Evolutionary conservation across 1,284 basidiomycete species (phyloP), one percentile per base, ranked within the genome.

Genomic region (Ceratobasidium sp.): DNA sequence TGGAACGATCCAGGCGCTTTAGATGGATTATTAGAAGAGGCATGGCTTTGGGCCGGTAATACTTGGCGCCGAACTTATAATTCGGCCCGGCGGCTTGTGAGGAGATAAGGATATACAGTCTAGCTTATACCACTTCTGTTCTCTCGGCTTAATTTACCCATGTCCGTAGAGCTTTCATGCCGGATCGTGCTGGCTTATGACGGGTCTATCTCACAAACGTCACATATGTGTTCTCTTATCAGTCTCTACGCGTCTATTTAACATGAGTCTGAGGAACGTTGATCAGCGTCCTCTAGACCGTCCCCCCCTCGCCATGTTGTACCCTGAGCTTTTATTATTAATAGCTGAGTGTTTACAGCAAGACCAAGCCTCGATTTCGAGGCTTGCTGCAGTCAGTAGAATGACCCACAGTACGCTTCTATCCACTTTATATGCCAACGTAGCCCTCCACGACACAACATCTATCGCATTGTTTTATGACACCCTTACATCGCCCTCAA

Each of bases 1-100:
- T 79, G 78, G 73, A 76, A 80, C 38, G 76, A 78, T 44, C 77
- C 76, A 18, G 78, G 78, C 38, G 77, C 78, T 16, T 73, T 83
- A 26, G 80, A 81, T 52, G 78, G 78, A 38, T 74, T 81, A 1
- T 67, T 82, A 21, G 81, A 82, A 70, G 82, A 82, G 75, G 77
- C 77, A 9, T 80, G 79, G 78, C 73, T 76, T 32, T 80, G 79
- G 77, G 71, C 74, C 11, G 55, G 67, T 14, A 59, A 50, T 21
- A 21, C 38, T 4, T 70, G 67, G 67, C 16, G 55, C 30, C 55
- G 30, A 35, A 21, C 26, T 1, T 70, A 58, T 16, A 32, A 28
- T 32, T 18, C 46, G 13, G 55, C 30, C 47, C 67, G 67, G 30
- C 67, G 67, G 16, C 44, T 70, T 35, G 32, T 70, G 46, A 58